Percentiles rank a stretch among this genome's conserved stretches.
phyloP scores from a whole-genome alignment of 306 rosid genomes.

The Inga oerstediana region DNA sequence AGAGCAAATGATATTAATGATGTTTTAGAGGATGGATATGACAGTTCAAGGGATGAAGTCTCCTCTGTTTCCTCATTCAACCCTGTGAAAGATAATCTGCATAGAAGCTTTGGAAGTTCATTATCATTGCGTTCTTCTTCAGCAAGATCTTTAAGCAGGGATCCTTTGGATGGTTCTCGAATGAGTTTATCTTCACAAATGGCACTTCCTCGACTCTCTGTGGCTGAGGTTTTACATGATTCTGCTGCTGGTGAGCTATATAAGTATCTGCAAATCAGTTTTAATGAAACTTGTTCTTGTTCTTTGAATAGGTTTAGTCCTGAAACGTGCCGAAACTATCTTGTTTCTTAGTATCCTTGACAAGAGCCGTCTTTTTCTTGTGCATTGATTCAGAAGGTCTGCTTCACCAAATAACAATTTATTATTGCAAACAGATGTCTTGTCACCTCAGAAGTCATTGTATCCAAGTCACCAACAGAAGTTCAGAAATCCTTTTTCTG shows the following conservation, averaged over 20 bases:
- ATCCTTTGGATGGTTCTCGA: slow-evolving; percentile 63
- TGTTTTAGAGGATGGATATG: slow-evolving; percentile 87
- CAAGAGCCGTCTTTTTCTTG: slow-evolving; percentile 6
- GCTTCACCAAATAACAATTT: slow-evolving; percentile 39
- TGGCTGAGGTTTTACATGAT: slow-evolving; percentile 75
- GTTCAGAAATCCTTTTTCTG: slow-evolving; percentile 51
- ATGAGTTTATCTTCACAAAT: slow-evolving; percentile 77
- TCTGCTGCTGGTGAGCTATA: slow-evolving; percentile 63
- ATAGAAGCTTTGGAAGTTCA: slow-evolving; percentile 83
- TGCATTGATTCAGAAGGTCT: slow-evolving; percentile 31
- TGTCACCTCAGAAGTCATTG: slow-evolving; percentile 58
- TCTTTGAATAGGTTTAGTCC: slow-evolving; percentile 25
- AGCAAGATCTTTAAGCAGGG: slow-evolving; percentile 69
- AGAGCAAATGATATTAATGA: slow-evolving; percentile 85
- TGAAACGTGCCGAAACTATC: neutral
- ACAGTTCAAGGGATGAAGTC: slow-evolving; percentile 90
- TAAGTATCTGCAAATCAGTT: slow-evolving; percentile 24
- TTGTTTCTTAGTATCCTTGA: slow-evolving; percentile 18
- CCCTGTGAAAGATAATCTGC: slow-evolving; percentile 65
- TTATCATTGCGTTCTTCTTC: slow-evolving; percentile 78
- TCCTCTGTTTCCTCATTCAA: slow-evolving; percentile 96
- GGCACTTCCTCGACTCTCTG: slow-evolving; percentile 71
- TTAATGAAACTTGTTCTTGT: slow-evolving; percentile 7
- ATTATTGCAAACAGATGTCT: slow-evolving; percentile 57
- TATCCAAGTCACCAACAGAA: slow-evolving; percentile 64